These are phyloP conservation scores for Symbiotaphrina buchneri DNA, from an alignment of 495 filamentous ascomycete genomes.

Conservation along the genomic window DNA sequence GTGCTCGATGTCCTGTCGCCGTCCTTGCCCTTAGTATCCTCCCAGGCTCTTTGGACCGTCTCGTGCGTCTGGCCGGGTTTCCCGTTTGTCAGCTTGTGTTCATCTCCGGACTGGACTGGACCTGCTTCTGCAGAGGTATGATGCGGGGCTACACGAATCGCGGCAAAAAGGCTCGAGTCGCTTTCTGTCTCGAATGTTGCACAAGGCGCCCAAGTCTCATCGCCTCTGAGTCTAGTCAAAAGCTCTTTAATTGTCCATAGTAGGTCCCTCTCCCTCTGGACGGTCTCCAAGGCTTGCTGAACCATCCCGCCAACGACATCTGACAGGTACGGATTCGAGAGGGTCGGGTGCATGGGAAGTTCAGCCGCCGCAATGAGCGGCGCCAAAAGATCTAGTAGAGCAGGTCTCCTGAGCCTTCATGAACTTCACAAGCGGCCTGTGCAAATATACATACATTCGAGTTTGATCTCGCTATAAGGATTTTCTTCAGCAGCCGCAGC, in stretches of 20 bases:
- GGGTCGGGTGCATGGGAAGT: slow-evolving; percentile 59
- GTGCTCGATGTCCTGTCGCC: too few relatives aligned
- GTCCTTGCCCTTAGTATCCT: too few relatives aligned
- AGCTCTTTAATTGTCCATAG: slow-evolving; percentile 62
- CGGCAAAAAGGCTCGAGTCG: slow-evolving; percentile 27
- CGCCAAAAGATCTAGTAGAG: slow-evolving; percentile 65
- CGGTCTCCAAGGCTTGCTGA: slow-evolving; percentile 38
- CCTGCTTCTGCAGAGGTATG: too few relatives aligned
- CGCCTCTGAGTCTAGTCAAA: slow-evolving; percentile 54
- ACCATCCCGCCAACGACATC: slow-evolving; percentile 63
- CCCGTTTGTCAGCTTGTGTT: too few relatives aligned
- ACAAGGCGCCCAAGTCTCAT: slow-evolving; percentile 57
- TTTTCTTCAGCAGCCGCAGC: slow-evolving; percentile 53
- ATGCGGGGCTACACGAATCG: too few relatives aligned
- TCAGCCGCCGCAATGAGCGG: slow-evolving; percentile 74
- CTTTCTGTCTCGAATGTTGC: slow-evolving; percentile 31
- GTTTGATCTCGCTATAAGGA: slow-evolving; percentile 56
- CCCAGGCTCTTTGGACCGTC: too few relatives aligned
- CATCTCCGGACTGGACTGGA: too few relatives aligned
- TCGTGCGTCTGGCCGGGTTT: too few relatives aligned
- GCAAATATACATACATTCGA: slow-evolving; percentile 59
- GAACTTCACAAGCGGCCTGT: too few relatives aligned
- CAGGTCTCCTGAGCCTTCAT: too few relatives aligned
- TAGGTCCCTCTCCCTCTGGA: slow-evolving; percentile 53
- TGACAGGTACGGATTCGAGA: slow-evolving; percentile 64